Percentiles rank a stretch among this genome's conserved stretches.
Conservation (phyloP, 352 stramenopile species). For the Phytophthora boehmeriae region DNA sequence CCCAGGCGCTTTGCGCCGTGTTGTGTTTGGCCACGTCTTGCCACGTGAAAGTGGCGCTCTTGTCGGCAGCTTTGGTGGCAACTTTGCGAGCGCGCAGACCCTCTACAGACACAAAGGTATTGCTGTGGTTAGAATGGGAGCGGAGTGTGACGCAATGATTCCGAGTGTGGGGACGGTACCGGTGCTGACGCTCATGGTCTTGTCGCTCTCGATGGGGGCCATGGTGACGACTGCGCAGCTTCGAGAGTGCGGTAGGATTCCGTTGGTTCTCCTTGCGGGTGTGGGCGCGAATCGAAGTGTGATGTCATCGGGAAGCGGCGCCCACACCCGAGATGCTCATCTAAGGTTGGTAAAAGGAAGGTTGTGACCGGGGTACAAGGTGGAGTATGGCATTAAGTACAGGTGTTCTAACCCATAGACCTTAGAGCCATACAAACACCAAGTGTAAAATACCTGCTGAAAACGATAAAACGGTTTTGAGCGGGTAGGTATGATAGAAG, state of each 20-base stretch:
- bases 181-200: conserved; percentile 17
- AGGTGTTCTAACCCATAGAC: too few species aligned
- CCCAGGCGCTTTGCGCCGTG: conserved; percentile 95
- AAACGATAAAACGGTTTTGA: too few species aligned
- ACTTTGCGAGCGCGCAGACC: conserved; percentile 70
- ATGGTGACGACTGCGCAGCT: conserved; percentile 13
- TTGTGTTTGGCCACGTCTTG: conserved; percentile 96
- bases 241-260: conserved; percentile 17
- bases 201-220: conserved; percentile 41
- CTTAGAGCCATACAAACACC: too few species aligned
- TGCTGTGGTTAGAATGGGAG: not conserved
- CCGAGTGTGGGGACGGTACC: conserved; percentile 14
- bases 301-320: conserved; percentile 34
- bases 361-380: too few species aligned
- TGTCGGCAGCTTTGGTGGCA: conserved; percentile 21
- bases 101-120: conserved; percentile 14
- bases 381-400: too few species aligned
- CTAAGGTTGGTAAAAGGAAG: not conserved
- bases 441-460: too few species aligned
- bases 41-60: conserved; percentile 86
- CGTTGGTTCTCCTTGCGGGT: conserved; percentile 24
- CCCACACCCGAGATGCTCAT: conserved; percentile 5
- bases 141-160: not conserved
- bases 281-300: conserved; percentile 39
- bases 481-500: not conserved